Evolutionary conservation across 768 basidiomycete genomes (phyloP), one percentile per base, ranked within the genome.

Genomic region (Leccinum uliginosum): DNA sequence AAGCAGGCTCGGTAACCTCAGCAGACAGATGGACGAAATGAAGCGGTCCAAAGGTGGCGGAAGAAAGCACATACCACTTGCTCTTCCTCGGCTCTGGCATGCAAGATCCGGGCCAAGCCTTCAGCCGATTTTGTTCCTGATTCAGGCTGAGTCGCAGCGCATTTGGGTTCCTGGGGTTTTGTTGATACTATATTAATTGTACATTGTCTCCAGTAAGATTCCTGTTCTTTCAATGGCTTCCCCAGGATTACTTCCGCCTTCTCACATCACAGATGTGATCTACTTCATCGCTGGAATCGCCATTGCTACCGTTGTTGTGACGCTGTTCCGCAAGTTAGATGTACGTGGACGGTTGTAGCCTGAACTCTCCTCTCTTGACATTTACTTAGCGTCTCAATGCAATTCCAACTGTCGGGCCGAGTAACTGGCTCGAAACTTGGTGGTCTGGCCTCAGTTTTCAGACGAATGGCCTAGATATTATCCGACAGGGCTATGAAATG

Each of bases 381-480:
- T 26, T 27, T n/a, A n/a, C n/a, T 27, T 9, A 14, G 11, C 40
- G 5, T 43, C 46, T 48, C 10, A 17, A 48, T 6, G 46, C 26
- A 48, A 27, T 48, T 11, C 26, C 17, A 27, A 48, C 46, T n/a
- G 26, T 48, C 10, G 26, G 46, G 17, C 26, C 46, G 10, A 14
- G 26, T n/a, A 45, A 65, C 27, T 82, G 80, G 80, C 53, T 73
- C 0, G 73, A 81, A 24, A 55, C 40, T 21, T 45, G 44, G 44
- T 45, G 44, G 44, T 14, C 12, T 23, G 44, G 23, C 15, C 24
- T 45, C 44, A 45, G 15, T 14, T 45, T 45, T 45, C 44, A 45
- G 23, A 45, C 3, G 23, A 24, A 45, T 24, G 23, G 23, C 15
- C 23, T 24, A 24, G 44, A 45, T 45, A 23, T 4, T 6, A 2